These are phyloP conservation scores for Malassezia slooffiae DNA, from an alignment of 1,284 basidiomycete genomes.

Conservation along the genomic window DNA sequence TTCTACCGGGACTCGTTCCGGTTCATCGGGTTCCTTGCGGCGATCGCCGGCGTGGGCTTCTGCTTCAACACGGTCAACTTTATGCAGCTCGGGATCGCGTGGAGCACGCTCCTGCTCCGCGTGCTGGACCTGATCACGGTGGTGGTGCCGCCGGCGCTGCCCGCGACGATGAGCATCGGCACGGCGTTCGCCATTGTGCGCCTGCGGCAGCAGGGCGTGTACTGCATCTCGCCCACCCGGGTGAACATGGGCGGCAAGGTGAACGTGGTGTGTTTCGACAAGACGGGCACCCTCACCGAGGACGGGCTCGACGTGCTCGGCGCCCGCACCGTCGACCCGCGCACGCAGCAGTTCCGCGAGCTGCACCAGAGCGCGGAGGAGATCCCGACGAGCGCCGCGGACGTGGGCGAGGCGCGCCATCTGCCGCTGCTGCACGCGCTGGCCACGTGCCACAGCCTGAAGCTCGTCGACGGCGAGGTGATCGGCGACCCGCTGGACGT, in stretches of 20 bases:
- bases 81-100: constrained; percentile 66
- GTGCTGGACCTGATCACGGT: constrained; percentile 96
- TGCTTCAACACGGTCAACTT: constrained; percentile 68
- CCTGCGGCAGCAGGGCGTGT: constrained; percentile 77
- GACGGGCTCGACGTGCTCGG: constrained; percentile 88
- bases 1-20: constrained; percentile 95
- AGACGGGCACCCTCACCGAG: constrained; percentile 96
- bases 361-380: constrained; percentile 77
- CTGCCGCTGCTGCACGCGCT: constrained; percentile 81
- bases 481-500: constrained; percentile 93
- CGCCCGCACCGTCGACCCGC: constrained; percentile 38
- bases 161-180: constrained; percentile 92
- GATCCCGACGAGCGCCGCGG: constrained; percentile 55
- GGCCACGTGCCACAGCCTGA: constrained; percentile 90
- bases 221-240: constrained; percentile 90
- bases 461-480: constrained; percentile 74
- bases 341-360: constrained; percentile 68
- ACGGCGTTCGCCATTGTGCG: constrained; percentile 89
- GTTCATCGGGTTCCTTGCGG: constrained; percentile 83
- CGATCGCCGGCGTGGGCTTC: constrained; percentile 69
- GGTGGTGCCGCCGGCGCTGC: constrained; percentile 92
- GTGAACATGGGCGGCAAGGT: constrained; percentile 94
- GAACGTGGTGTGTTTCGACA: constrained; percentile 98
- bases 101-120: constrained; percentile 81
- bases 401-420: no score